Evolutionary conservation across 495 filamentous ascomycete genomes (phyloP), one percentile per base, ranked within the genome.

Genomic region (Penicillium coprophilum): DNA sequence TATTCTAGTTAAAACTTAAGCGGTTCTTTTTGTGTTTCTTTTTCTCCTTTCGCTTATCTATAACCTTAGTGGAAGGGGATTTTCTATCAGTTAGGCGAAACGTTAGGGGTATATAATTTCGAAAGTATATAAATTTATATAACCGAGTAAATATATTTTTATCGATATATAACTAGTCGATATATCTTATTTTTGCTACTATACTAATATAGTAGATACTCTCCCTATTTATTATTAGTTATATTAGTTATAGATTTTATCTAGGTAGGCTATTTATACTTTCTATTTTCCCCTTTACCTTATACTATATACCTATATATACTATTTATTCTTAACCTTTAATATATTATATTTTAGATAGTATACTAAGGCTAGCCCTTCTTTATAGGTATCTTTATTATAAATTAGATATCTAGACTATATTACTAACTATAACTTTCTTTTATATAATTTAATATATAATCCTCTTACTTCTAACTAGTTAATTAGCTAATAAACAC

Each of bases 51-150:
- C 0, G 4, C 9, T 3, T 36, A 20, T 50, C 12, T 39, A 13
- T 39, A 13, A 28, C 20, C 23, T 50, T 28, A 0, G 23, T 40
- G 31, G 28, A 38, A 50, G 34, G 48, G 6, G 34, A 17, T 7
- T 11, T 27, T 6, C 34, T 21, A 50, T 50, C 34, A 34, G 40
- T 30, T 34, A 50, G 15, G 48, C 48, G 34, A 40, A 39, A 57
- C 9, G 38, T 8, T 8, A 62, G 61, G 6, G 60, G 59, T 0
- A 59, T 68, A 52, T 69, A 69, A 32, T 69, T 53, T 5, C 55
- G 30, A 0, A 44, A 4, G 32, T 71, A 71, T 4, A 62, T 64
- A 46, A 56, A 69, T 65, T 71, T 62, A 53, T 61, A 69, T 13
- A 71, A 47, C 32, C 60, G 60, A 51, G 53, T 8, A 34, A 71